phyloP scores from a whole-genome alignment of 768 basidiomycete genomes.

The Piloderma croceum region DNA sequence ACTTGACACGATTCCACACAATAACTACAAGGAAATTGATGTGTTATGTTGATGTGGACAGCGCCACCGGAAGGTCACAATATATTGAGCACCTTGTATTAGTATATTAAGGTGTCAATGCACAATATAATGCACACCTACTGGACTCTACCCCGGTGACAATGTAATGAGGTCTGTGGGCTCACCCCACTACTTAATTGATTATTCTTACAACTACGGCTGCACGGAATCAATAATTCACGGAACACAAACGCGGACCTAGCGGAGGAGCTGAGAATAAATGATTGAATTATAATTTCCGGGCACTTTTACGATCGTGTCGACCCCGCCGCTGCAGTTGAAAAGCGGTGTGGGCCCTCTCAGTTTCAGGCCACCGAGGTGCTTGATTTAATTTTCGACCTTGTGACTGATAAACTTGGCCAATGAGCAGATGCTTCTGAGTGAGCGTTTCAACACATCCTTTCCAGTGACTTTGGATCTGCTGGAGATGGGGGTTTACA shows the following conservation, averaged over 20 bases:
- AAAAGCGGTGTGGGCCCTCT: conserved; percentile 8
- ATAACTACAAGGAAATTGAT: too few species aligned
- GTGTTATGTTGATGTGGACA: too few species aligned
- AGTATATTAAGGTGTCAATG: too few species aligned
- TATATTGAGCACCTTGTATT: too few species aligned
- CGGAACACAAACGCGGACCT: conserved; percentile 6
- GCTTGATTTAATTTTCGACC: conserved; percentile 4
- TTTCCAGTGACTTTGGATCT: conserved; percentile 1
- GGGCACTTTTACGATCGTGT: conserved; percentile 11
- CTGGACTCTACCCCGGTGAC: too few species aligned
- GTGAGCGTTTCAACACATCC: conserved; percentile 14
- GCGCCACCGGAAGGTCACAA: too few species aligned
- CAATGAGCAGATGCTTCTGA: conserved; percentile 9
- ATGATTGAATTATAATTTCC: conserved; percentile 16
- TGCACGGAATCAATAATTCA: too few species aligned
- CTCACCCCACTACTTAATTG: too few species aligned
- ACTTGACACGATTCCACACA: too few species aligned
- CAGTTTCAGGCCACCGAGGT: conserved; percentile 7
- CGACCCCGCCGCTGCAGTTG: conserved; percentile 6
- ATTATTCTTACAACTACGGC: too few species aligned
- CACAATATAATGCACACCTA: too few species aligned
- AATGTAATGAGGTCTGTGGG: too few species aligned
- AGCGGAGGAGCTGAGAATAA: conserved; percentile 15
- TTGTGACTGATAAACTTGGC: conserved; percentile 14
- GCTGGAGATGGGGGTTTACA: conserved; percentile 14